Base-by-base conservation (phyloP, 495 filamentous ascomycete genomes). In the Penicillium maclennaniae region DNA sequence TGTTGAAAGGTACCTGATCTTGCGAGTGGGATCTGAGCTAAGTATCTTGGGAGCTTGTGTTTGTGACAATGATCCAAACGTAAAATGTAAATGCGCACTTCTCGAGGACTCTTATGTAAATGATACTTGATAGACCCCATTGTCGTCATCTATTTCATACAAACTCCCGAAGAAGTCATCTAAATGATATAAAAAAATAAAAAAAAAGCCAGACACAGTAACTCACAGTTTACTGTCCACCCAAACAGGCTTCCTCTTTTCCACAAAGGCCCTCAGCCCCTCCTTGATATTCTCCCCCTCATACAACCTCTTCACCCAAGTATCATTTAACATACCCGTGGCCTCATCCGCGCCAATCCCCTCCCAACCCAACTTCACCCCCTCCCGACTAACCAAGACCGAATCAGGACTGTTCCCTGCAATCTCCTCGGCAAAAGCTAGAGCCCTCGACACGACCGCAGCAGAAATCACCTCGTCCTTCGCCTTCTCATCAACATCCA, bases 221-320 rank as follows among this genome's bases (percentile, higher is more conserved):
- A 1, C n/a, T 56, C 49, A 95, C 65, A 96, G 59, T 74, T 92
- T 93, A 69, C 86, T 87, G 64, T 85, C 78, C 65, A 77, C 79
- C 89, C 91, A 95, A 53, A 71, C 75, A 25, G 88, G 83, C 70
- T 79, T 78, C 72, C 88, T 80, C 76, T 83, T 91, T 80, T 92
- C 89, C 49, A 88, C 82, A 78, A 96, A 95, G 49, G 86, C 87
- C 73, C 58, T 75, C 47, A 95, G 68, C 0, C 89, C 91, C 72
- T 95, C 91, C 65, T 75, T 81, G 58, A 89, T 85, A 76, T 95
- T 95, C 70, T 89, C 83, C 6, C 88, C 90, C 20, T 66, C 75
- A 49, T 84, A 74, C 58, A 96, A 76, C 63, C 75, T 66, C 55
- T 62, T 70, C 62, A 77, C 87, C 80, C 82, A 78, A 6, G 77